Evolutionary conservation across 2,329 filamentous ascomycete species (phyloP).

Genomic region (Aureobasidium subglaciale): DNA sequence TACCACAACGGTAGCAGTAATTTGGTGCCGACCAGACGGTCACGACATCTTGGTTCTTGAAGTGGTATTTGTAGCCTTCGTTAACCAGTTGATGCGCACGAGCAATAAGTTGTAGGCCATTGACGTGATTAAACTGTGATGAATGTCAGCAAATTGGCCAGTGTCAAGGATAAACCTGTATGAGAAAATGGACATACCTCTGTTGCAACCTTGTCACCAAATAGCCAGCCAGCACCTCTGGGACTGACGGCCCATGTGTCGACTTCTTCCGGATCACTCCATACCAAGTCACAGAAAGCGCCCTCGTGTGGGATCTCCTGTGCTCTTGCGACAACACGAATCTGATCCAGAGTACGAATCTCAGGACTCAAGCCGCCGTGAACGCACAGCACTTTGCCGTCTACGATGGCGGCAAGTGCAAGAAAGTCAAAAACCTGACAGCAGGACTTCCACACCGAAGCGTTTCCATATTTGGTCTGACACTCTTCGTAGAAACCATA

Average conservation of each 20-base stretch:
- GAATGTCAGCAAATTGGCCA: constrained; percentile 11
- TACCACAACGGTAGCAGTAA: constrained; percentile 93
- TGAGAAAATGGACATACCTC: constrained; percentile 45
- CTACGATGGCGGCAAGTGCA: constrained; percentile 90
- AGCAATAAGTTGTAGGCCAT: constrained; percentile 63
- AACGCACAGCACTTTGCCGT: constrained; percentile 98
- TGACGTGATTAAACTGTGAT: constrained; percentile 63
- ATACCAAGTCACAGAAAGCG: constrained; percentile 94
- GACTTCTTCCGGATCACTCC: constrained; percentile 96
- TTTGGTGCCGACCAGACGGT: constrained; percentile 85
- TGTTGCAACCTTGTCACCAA: constrained; percentile 64
- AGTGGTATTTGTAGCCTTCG: constrained; percentile 85
- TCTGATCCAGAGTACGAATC: constrained; percentile 93
- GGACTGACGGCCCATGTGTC: constrained; percentile 63
- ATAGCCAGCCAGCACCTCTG: constrained; percentile 60
- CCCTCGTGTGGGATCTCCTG: constrained; percentile 98
- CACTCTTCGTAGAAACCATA: constrained; percentile 99
- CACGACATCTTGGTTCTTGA: constrained; percentile 87
- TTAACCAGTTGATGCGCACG: constrained; percentile 70
- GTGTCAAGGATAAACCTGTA: not conserved
- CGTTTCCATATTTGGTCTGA: constrained; percentile 96
- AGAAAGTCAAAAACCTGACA: constrained; percentile 99
- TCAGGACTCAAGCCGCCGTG: constrained; percentile 95
- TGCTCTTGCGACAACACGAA: constrained; percentile 87
- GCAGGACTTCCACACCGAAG: constrained; percentile 99